Conservation (phyloP, 2,329 filamentous ascomycete species). For the Ophiostoma perfectum region DNA sequence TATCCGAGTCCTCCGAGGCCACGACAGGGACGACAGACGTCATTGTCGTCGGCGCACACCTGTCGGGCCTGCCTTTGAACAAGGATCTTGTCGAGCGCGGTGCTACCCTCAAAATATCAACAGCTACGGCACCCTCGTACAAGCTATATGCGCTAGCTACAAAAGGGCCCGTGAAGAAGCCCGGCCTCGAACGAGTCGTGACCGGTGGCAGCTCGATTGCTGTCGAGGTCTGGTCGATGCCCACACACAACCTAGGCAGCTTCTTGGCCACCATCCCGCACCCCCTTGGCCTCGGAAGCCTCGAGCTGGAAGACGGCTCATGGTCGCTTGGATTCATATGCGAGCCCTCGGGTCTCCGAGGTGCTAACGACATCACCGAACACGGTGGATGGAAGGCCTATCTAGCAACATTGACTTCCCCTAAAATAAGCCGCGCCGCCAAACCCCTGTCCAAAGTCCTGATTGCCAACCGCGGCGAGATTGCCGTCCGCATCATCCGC, state of each 20-base stretch:
- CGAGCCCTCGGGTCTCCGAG: conserved; percentile 33
- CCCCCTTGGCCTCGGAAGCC: conserved; percentile 35
- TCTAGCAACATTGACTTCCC: neutral
- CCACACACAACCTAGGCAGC: conserved; percentile 30
- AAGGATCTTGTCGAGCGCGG: conserved; percentile 32
- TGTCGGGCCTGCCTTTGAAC: conserved; percentile 31
- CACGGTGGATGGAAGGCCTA: conserved; percentile 35
- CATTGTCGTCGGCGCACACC: conserved; percentile 29
- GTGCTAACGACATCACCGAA: conserved; percentile 32
- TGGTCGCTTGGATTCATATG: conserved; percentile 38
- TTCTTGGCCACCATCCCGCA: conserved; percentile 33
- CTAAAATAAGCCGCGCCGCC: neutral
- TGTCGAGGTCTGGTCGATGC: conserved; percentile 37
- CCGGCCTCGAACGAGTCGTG: conserved; percentile 32
- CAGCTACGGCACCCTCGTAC: conserved; percentile 33
- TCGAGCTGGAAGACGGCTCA: conserved; percentile 34
- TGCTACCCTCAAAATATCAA: conserved; percentile 28
- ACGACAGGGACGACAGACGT: conserved; percentile 20
- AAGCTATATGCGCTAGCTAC: conserved; percentile 31
- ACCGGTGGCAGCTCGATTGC: conserved; percentile 31
- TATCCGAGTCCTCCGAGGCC: no score
- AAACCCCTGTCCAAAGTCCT: conserved; percentile 12
- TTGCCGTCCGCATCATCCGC: conserved; percentile 29
- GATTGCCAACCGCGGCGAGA: conserved; percentile 32
- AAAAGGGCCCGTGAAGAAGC: conserved; percentile 29